Evolutionary conservation across 2,329 filamentous ascomycete species (phyloP), one percentile per base, ranked within the genome.

Genomic region (Fusarium sp.): DNA sequence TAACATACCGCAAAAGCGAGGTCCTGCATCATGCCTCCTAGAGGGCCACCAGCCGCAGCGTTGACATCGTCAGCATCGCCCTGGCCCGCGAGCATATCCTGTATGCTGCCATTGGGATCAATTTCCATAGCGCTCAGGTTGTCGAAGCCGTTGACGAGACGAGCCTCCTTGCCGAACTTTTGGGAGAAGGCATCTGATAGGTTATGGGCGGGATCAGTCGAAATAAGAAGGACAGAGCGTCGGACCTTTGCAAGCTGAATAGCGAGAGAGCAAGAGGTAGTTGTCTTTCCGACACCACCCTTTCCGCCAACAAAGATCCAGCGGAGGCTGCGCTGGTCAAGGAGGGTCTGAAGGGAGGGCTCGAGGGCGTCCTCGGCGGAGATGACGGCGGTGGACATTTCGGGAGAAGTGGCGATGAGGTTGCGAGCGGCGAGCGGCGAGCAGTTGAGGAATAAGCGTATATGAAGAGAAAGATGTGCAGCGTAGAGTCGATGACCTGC

Each of bases 231-330:
- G 65, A 99, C 96, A 65, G 92, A 97, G 82, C 95, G 95, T 81
- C 96, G 93, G 74, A 94, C 93, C 81, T 92, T 94, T 75, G 96
- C 94, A 70, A 99, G 92, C 82, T 99, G 96, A 78, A 99, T 98
- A 68, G 96, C 96, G 70, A 99, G 91, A 11, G 95, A 97, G 83
- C 96, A 99, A 9, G 95, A 98, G 17, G 96, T 99, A n/a, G 96
- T 99, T 27, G 96, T 99, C 85, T 99, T 99, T 79, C 96, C 96
- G 45, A 99, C 96, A 78, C 96, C 96, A 76, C 96, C 96, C 83
- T 99, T 99, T 71, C 96, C 96, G 75, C 96, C 96, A 63, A 99
- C 96, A 76, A 99, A 99, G 82, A 99, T 97, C 96, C 96, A 99
- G 78, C 96, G 93, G 56, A 99, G 90, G 33, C 92, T 91, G 81